Conservation (phyloP, 768 basidiomycete species). For the Rhizopogon salebrosus region DNA sequence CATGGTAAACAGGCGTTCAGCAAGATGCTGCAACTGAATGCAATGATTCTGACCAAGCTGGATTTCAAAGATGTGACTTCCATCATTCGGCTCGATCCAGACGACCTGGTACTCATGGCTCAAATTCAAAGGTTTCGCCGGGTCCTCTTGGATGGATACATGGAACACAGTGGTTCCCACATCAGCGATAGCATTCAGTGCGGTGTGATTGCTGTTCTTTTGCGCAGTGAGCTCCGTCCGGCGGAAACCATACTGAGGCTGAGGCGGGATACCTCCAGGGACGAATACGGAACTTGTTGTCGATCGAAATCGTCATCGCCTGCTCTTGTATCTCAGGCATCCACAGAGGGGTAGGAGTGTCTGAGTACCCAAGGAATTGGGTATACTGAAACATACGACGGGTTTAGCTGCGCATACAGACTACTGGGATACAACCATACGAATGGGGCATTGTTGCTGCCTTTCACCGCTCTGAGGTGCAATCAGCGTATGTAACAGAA, state of each 20-base stretch:
- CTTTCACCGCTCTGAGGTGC: conserved; percentile 47
- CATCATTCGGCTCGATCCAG: conserved; percentile 58
- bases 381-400: conserved; percentile 32
- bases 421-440: conserved; percentile 25
- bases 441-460: conserved; percentile 42
- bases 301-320: conserved; percentile 46
- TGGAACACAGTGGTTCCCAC: conserved; percentile 43
- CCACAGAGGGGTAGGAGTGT: conserved; percentile 49
- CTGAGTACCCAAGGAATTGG: conserved; percentile 32
- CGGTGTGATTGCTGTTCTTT: conserved; percentile 31
- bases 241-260: conserved; percentile 47
- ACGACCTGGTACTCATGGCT: conserved; percentile 60
- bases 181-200: conserved; percentile 37
- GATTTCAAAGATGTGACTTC: conserved; percentile 54
- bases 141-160: conserved; percentile 41
- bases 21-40: background rate
- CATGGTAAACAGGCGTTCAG: conserved; percentile 32
- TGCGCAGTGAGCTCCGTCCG: conserved; percentile 57
- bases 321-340: conserved; percentile 37
- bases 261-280: conserved; percentile 35
- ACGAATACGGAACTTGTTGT: conserved; percentile 54
- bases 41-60: conserved; percentile 30
- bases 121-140: conserved; percentile 41
- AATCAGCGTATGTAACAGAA: background rate
- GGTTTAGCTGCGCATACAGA: background rate